Base-by-base conservation (phyloP, 768 basidiomycete species). In the Hygrocybe punicea region DNA sequence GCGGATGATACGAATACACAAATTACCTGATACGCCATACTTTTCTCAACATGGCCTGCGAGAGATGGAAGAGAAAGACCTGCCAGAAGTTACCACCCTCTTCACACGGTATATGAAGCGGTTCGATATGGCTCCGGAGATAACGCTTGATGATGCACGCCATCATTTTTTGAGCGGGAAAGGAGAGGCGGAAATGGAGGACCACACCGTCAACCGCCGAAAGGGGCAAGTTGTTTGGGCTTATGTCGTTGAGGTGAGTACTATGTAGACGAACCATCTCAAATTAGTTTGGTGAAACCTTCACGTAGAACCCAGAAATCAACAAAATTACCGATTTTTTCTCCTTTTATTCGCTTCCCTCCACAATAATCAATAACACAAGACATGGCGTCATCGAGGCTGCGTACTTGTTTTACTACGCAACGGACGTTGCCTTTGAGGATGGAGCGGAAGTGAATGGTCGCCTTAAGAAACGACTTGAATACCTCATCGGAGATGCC, bases 341-440 rank as follows among this genome's bases (percentile, higher is more conserved):
- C 73, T 95, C 96, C 8, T 96, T 98, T 77, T 99, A 97, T 71
- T 91, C 91, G 13, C 84, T 99, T 21, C 96, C 97, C 1, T 98
- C 96, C 4, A 90, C 93, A 1, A 85, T 98, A 59, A 92, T 98
- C 68, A 81, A 84, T 52, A 84, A 84, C 62, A 59, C 78, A n/a
- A 89, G 86, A 61, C 74, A 93, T 67, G 78, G 81, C 17, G 65
- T 84, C 25, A 81, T 99, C 39, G 87, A 99, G 62, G 96, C 95
- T 1, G 96, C 93, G 10, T 99, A 98, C 73, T 78, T 98, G 21
- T 98, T 84, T 72, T 98, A 98, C 74, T 98, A 98, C 66, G 97
- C 93, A 17, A 87, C 89, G 6, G 87, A 89, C 51, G 79, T 76
- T 4, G 89, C 85, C 2, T 86, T 93, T 60, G 69, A 80, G 51